These are phyloP conservation scores for Castanea mollissima DNA, from an alignment of 306 rosid species.

Conservation along the genomic window DNA sequence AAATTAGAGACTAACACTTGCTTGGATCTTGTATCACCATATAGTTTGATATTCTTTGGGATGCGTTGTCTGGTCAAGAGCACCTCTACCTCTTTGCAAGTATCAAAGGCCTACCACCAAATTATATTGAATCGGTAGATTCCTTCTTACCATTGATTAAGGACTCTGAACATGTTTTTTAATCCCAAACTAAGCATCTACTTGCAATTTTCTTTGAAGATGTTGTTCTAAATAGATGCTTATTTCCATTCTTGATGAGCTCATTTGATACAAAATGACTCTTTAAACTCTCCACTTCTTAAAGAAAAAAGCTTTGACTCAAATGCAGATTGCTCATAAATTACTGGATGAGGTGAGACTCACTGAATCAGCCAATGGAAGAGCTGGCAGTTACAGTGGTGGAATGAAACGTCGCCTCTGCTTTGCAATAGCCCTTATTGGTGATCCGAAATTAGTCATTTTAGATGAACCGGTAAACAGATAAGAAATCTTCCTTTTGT, in stretches of 20 bases:
- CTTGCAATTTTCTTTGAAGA: constrained; percentile 6
- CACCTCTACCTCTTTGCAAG: constrained; percentile 84
- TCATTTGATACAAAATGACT: too few relatives aligned
- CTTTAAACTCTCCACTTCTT: not conserved
- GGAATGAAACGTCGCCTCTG: constrained; percentile 95
- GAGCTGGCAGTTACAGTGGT: constrained; percentile 89
- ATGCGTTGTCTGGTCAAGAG: constrained; percentile 72
- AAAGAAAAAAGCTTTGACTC: constrained; percentile 20
- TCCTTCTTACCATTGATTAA: not conserved
- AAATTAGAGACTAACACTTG: constrained; percentile 3
- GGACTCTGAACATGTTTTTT: not conserved
- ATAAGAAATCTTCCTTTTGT: constrained; percentile 5
- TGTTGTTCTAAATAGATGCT: not conserved
- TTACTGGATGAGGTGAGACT: constrained; percentile 78
- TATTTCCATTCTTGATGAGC: not conserved
- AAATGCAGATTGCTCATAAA: constrained; percentile 45
- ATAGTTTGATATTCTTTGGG: constrained; percentile 93
- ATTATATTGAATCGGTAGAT: constrained; percentile 58
- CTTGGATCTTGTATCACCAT: constrained; percentile 16
- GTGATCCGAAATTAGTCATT: constrained; percentile 78
- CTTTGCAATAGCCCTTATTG: constrained; percentile 86
- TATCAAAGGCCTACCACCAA: constrained; percentile 70
- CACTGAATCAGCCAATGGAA: constrained; percentile 57
- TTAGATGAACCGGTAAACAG: constrained; percentile 81
- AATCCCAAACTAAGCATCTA: not conserved